Evolutionary conservation across 306 rosid genomes (phyloP).

Genomic region (Cicer cuneatum): DNA sequence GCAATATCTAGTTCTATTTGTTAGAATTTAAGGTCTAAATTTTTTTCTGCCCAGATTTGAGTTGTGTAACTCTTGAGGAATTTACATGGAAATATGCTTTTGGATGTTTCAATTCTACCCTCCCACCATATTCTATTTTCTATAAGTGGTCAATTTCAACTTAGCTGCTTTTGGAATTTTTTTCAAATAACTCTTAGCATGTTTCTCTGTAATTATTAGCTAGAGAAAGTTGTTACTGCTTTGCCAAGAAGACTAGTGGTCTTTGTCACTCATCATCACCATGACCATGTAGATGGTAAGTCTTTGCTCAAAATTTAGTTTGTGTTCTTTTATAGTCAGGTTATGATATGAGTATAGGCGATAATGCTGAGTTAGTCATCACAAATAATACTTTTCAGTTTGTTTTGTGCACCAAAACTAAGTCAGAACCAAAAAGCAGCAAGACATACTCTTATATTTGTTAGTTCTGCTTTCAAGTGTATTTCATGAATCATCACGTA

Average conservation of each 20-base stretch:
- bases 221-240: slow-evolving; percentile 65
- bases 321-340: slow-evolving; percentile 19
- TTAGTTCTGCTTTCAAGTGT: slow-evolving; percentile 37
- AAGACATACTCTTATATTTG: slow-evolving; percentile 24
- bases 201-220: slow-evolving; percentile 61
- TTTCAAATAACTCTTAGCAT: slow-evolving; percentile 40
- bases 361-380: slow-evolving; percentile 36
- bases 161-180: slow-evolving; percentile 26
- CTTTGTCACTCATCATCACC: slow-evolving; percentile 88
- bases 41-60: slow-evolving; percentile 19
- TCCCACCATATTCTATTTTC: slow-evolving; percentile 19
- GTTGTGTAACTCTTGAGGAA: slow-evolving; percentile 12
- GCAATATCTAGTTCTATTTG: slow-evolving; percentile 29
- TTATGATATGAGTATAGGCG: slow-evolving; percentile 24
- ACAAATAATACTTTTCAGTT: slow-evolving; percentile 27
- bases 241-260: slow-evolving; percentile 80
- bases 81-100: slow-evolving; percentile 12
- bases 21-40: slow-evolving; percentile 17
- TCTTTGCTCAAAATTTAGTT: slow-evolving; percentile 23
- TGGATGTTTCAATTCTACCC: slow-evolving; percentile 29
- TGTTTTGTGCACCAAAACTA: slow-evolving; percentile 14
- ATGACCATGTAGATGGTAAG: slow-evolving; percentile 88
- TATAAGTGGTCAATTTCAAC: slow-evolving; percentile 10
- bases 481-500: slow-evolving; percentile 20
- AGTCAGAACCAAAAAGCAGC: slow-evolving; percentile 21